phyloP scores from a whole-genome alignment of 208 protist species.

The Borovskyia barvae region DNA sequence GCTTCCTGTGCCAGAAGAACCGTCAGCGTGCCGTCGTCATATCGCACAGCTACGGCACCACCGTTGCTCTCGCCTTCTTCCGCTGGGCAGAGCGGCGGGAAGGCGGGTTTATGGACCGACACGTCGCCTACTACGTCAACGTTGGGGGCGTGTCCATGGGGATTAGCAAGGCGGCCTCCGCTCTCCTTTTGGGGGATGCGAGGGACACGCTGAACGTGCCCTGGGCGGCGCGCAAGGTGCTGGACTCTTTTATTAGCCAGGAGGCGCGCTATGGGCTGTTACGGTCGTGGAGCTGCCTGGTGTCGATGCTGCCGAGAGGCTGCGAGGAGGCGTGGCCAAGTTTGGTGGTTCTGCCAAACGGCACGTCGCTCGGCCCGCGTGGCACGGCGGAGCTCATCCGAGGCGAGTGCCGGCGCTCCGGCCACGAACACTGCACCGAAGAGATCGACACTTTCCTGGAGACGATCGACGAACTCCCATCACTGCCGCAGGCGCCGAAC shows the following conservation, averaged over 20 bases:
- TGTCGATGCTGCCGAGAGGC: conserved; percentile 65
- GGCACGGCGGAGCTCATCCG: conserved; percentile 32
- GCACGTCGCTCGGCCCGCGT: conserved; percentile 34
- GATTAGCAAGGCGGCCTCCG: conserved; percentile 74
- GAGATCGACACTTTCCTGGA: conserved; percentile 34
- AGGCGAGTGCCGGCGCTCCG: conserved; percentile 42
- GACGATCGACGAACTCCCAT: conserved; percentile 38
- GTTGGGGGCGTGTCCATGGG: conserved; percentile 81
- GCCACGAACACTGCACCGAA: conserved; percentile 46
- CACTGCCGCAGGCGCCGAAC: conserved; percentile 78
- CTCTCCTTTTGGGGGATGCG: conserved; percentile 84
- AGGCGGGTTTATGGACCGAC: conserved; percentile 74
- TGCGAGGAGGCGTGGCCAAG: conserved; percentile 56
- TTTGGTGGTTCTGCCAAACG: conserved; percentile 51
- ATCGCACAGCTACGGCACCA: conserved; percentile 88
- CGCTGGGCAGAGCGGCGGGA: conserved; percentile 80
- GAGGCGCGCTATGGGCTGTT: conserved; percentile 57
- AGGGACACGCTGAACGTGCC: conserved; percentile 82
- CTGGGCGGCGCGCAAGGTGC: conserved; percentile 40
- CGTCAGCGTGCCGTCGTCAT: conserved; percentile 67
- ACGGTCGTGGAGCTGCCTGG: conserved; percentile 71
- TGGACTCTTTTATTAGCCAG: conserved; percentile 81
- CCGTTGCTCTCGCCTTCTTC: conserved; percentile 82
- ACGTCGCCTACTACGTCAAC: conserved; percentile 86
- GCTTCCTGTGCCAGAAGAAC: conserved; percentile 79